phyloP scores from a whole-genome alignment of 768 basidiomycete genomes.

The Termitomyces sp. region DNA sequence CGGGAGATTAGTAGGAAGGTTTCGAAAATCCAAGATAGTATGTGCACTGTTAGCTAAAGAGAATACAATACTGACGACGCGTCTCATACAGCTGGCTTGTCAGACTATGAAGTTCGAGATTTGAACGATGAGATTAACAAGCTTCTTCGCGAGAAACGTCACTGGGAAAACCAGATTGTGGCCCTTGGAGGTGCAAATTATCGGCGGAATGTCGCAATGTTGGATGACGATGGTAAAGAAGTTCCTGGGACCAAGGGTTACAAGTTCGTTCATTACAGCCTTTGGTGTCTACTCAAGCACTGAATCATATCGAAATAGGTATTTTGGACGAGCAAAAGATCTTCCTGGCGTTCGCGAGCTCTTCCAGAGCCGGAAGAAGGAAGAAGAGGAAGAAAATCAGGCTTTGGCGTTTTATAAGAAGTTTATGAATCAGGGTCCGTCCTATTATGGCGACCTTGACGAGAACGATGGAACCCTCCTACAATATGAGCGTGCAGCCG shows the following conservation, averaged over 20 bases:
- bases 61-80: background rate
- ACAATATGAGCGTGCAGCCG: conserved; percentile 67
- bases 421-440: conserved; percentile 83
- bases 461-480: conserved; percentile 71
- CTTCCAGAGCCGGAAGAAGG: conserved; percentile 83
- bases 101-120: conserved; percentile 95
- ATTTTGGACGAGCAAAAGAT: conserved; percentile 96
- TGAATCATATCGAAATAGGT: conserved; percentile 45
- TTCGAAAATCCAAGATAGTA: conserved; percentile 88
- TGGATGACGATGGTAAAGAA: conserved; percentile 93
- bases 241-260: conserved; percentile 97
- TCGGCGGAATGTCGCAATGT: conserved; percentile 87
- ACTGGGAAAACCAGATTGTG: conserved; percentile 99
- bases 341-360: conserved; percentile 93
- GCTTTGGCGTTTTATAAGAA: conserved; percentile 78
- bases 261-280: conserved; percentile 56
- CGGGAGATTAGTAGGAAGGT: conserved; percentile 95
- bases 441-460: conserved; percentile 91
- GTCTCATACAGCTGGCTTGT: conserved; percentile 68
- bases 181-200: conserved; percentile 95
- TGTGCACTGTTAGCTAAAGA: background rate
- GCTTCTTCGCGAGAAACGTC: conserved; percentile 89
- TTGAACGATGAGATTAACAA: conserved; percentile 98
- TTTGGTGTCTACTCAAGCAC: background rate
- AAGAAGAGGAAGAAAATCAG: conserved; percentile 87